These are phyloP conservation scores for Spencermartinsiella ligniputridi DNA, from an alignment of 1,139 yeast species.

Conservation along the genomic window DNA sequence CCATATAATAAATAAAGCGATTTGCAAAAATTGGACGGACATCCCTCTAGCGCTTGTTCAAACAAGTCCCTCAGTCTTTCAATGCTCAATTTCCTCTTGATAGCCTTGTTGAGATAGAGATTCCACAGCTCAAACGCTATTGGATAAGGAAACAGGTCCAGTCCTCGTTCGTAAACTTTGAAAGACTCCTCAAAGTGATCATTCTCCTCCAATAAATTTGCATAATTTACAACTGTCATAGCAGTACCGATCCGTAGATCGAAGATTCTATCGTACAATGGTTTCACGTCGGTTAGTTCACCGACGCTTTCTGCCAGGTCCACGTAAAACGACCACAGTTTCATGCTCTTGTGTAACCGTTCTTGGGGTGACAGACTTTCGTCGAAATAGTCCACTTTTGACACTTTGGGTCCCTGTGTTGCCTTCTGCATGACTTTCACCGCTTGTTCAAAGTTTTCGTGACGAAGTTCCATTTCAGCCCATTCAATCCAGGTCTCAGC, in stretches of 20 bases:
- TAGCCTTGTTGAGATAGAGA: constrained; percentile 53
- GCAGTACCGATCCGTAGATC: constrained; percentile 68
- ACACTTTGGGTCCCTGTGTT: constrained; percentile 40
- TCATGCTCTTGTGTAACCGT: constrained; percentile 54
- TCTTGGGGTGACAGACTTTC: constrained; percentile 51
- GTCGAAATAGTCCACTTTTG: constrained; percentile 39
- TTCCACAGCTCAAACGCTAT: constrained; percentile 71
- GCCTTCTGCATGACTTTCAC: constrained; percentile 50
- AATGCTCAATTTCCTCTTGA: constrained; percentile 37
- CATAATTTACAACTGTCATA: constrained; percentile 59
- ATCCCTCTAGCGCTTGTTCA: constrained; percentile 52
- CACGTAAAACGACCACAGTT: constrained; percentile 69
- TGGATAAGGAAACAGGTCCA: constrained; percentile 57
- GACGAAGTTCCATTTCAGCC: constrained; percentile 61
- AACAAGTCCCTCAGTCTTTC: constrained; percentile 73
- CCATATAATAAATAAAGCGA: constrained; percentile 55
- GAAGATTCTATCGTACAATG: constrained; percentile 58
- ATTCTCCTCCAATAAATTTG: constrained; percentile 53
- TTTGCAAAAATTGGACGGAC: constrained; percentile 48
- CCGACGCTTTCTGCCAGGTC: constrained; percentile 67
- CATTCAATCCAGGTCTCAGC: constrained; percentile 67
- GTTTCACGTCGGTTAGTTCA: constrained; percentile 40
- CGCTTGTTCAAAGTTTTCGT: constrained; percentile 50
- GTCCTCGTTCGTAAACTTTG: constrained; percentile 62
- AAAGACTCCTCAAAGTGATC: constrained; percentile 50